Percentiles rank a stretch among this genome's conserved stretches.
These are phyloP conservation scores for Eutypa lata DNA, from an alignment of 2,329 filamentous ascomycete species.

Conservation along the genomic window DNA sequence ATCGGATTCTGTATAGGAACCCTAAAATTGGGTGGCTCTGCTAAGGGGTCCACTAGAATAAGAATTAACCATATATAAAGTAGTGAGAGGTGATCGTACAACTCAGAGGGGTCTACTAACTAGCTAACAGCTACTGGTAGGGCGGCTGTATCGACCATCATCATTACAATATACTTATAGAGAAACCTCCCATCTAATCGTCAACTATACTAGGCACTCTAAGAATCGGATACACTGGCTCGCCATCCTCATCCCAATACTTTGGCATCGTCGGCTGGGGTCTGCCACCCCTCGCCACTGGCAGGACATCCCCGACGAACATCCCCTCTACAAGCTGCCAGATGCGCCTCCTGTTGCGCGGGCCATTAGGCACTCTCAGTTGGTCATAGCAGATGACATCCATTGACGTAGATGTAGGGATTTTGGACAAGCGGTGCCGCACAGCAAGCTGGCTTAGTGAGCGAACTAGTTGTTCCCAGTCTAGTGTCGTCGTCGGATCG, in stretches of 20 bases:
- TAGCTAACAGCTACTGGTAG: too few species aligned
- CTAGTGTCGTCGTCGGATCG: background rate
- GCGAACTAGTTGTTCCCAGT: constrained; percentile 20
- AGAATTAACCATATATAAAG: too few species aligned
- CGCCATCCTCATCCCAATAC: constrained; percentile 16
- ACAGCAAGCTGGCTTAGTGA: constrained; percentile 12
- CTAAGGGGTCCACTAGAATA: too few species aligned
- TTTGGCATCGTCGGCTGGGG: constrained; percentile 8
- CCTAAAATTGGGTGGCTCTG: too few species aligned
- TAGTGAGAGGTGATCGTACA: too few species aligned
- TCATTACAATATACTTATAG: too few species aligned
- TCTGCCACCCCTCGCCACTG: constrained; percentile 1
- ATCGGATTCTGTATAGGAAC: too few species aligned
- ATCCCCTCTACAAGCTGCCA: constrained; percentile 20
- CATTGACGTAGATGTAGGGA: background rate
- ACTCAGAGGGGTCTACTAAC: too few species aligned
- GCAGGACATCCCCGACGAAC: constrained; percentile 17
- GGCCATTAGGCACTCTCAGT: constrained; percentile 10
- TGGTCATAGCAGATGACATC: too few species aligned
- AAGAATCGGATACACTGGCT: constrained; percentile 8
- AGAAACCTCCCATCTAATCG: too few species aligned
- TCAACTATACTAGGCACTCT: background rate
- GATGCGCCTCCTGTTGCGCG: constrained; percentile 16
- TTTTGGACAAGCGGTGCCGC: constrained; percentile 6
- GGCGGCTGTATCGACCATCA: too few species aligned